These are phyloP conservation scores for Candida glucosophila DNA, from an alignment of 1,139 yeast species.

Conservation along the genomic window DNA sequence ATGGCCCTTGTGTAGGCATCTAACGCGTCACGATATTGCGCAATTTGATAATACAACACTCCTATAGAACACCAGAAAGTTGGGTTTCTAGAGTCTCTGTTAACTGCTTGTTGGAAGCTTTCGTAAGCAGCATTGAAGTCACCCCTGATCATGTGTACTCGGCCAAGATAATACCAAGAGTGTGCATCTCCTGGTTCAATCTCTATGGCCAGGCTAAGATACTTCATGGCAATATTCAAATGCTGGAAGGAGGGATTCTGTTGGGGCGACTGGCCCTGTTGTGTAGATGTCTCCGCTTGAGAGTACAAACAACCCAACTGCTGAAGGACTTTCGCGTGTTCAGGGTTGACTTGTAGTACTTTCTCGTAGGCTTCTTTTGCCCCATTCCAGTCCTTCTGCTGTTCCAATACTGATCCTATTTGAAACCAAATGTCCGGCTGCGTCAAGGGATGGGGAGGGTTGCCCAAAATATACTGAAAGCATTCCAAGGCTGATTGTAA, in stretches of 20 bases:
- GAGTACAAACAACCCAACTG: constrained; percentile 94
- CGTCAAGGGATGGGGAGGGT: constrained; percentile 92
- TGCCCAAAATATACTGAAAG: constrained; percentile 79
- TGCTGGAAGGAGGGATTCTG: constrained; percentile 43
- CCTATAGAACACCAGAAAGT: constrained; percentile 99
- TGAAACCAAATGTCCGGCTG: constrained; percentile 99
- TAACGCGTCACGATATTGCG: constrained; percentile 92
- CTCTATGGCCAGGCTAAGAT: constrained; percentile 79
- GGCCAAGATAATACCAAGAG: constrained; percentile 92
- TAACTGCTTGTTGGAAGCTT: constrained; percentile 97
- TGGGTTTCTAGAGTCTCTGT: constrained; percentile 91
- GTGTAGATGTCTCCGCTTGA: constrained; percentile 47
- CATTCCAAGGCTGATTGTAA: constrained; percentile 84
- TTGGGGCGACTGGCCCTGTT: constrained; percentile 16
- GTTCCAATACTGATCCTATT: constrained; percentile 91
- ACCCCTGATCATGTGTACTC: constrained; percentile 93
- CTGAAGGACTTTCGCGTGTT: constrained; percentile 91
- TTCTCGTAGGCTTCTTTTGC: constrained; percentile 95
- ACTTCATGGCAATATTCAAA: constrained; percentile 73
- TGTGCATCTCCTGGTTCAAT: constrained; percentile 89
- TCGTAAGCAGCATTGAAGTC: constrained; percentile 96
- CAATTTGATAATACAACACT: constrained; percentile 88
- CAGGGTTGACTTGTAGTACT: constrained; percentile 81
- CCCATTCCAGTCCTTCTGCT: constrained; percentile 82
- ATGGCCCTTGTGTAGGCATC: constrained; percentile 97